These are phyloP conservation scores for Xylaria grammica DNA, from an alignment of 495 filamentous ascomycete species.

Conservation along the genomic window DNA sequence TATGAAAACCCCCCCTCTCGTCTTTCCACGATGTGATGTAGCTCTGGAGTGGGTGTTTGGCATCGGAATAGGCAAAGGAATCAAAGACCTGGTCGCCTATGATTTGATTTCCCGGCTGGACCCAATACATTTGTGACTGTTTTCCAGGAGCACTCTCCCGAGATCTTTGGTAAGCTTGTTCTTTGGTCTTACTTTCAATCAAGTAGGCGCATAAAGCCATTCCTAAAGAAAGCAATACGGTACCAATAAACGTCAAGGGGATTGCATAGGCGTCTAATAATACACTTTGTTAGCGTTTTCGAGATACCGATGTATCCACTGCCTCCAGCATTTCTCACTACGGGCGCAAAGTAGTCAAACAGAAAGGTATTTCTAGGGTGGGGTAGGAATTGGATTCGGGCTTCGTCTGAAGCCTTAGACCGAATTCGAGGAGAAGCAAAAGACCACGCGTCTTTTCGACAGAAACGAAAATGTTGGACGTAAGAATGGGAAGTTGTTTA, in stretches of 20 bases:
- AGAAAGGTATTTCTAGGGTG: too few relatives aligned
- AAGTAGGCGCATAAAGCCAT: constrained; percentile 52
- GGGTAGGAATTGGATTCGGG: too few relatives aligned
- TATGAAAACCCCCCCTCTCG: too few relatives aligned
- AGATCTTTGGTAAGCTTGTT: constrained; percentile 35
- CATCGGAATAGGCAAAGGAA: constrained; percentile 11
- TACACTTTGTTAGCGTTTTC: too few relatives aligned
- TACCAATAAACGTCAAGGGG: constrained; percentile 30
- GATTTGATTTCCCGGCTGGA: constrained; percentile 34
- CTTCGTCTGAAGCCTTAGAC: too few relatives aligned
- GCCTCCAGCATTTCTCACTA: too few relatives aligned
- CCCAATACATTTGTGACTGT: constrained; percentile 4
- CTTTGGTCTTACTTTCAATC: constrained; percentile 44
- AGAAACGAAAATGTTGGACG: too few relatives aligned
- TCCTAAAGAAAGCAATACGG: constrained; percentile 42
- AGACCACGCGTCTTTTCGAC: too few relatives aligned
- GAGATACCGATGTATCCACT: constrained; percentile 1
- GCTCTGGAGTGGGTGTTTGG: background rate
- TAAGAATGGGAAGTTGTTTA: too few relatives aligned
- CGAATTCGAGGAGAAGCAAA: too few relatives aligned
- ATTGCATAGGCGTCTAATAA: too few relatives aligned
- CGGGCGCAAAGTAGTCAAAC: background rate
- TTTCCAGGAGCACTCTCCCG: constrained; percentile 37
- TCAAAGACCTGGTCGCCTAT: constrained; percentile 26
- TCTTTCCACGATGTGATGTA: constrained; percentile 13